These are phyloP conservation scores for Geotrichum restrictum DNA, from an alignment of 1,139 yeast genomes.

Conservation along the genomic window DNA sequence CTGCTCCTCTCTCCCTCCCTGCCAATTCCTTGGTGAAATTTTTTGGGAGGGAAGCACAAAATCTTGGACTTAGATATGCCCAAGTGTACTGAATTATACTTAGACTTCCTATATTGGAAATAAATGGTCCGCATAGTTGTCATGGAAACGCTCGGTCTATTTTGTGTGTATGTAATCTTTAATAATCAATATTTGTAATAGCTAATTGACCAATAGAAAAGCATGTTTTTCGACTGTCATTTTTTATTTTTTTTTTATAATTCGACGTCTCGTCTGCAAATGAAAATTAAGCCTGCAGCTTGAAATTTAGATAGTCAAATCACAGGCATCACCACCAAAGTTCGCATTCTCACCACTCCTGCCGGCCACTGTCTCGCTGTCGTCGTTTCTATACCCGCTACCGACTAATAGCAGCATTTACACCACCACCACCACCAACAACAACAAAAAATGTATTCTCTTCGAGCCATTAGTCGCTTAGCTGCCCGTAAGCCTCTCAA, in stretches of 20 bases:
- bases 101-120: slow-evolving; percentile 1
- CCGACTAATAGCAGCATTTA: slow-evolving; percentile 10
- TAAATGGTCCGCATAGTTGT: background rate
- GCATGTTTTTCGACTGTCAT: background rate
- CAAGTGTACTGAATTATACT: background rate
- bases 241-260: too few relatives aligned
- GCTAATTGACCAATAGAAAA: background rate
- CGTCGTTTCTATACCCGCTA: background rate
- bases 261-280: too few relatives aligned
- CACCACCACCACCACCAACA: too few relatives aligned
- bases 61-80: background rate
- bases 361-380: background rate
- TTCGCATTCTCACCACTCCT: slow-evolving; percentile 7
- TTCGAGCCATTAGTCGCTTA: slow-evolving; percentile 20
- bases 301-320: slow-evolving; percentile 3
- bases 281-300: slow-evolving; percentile 2
- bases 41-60: background rate
- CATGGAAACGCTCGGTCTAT: background rate
- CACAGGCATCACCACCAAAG: slow-evolving; percentile 3
- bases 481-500: slow-evolving; percentile 16
- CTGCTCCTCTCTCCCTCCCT: too few relatives aligned
- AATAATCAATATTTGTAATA: slow-evolving; percentile 1
- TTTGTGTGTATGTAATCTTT: background rate
- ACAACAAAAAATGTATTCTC: slow-evolving; percentile 17
- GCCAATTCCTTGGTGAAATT: slow-evolving; percentile 3